Conservation (phyloP, 2,329 filamentous ascomycete species). For the Chaetomium sp. region DNA sequence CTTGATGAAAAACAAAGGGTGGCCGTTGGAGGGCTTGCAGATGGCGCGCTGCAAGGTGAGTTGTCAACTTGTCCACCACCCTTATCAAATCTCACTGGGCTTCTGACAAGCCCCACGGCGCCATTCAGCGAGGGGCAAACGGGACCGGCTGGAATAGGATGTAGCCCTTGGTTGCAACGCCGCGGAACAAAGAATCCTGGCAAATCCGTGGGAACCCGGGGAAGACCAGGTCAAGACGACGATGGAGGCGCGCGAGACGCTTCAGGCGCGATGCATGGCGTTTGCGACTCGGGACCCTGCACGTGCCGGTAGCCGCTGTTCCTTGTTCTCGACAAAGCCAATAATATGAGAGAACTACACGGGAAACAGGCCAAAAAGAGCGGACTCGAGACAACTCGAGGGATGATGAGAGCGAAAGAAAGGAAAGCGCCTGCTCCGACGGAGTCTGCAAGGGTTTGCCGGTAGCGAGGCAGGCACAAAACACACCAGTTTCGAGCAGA, state of each 20-base stretch:
- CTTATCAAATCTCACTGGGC: slow-evolving; percentile 22
- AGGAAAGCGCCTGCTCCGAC: too few relatives aligned
- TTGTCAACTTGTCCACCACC: slow-evolving; percentile 36
- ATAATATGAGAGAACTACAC: not conserved
- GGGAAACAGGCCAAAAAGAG: not conserved
- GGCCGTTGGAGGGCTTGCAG: slow-evolving; percentile 30
- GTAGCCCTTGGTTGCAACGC: too few relatives aligned
- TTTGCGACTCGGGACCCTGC: slow-evolving; percentile 5
- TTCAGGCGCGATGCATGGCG: slow-evolving; percentile 14
- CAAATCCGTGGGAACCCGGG: not conserved
- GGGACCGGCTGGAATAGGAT: slow-evolving; percentile 3
- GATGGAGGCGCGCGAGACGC: slow-evolving; percentile 14
- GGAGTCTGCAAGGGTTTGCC: not conserved
- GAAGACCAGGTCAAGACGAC: not conserved
- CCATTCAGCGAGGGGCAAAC: slow-evolving; percentile 13
- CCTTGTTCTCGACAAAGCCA: not conserved
- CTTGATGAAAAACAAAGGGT: slow-evolving; percentile 23
- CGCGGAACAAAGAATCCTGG: not conserved
- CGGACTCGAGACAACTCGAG: not conserved
- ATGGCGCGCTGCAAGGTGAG: slow-evolving; percentile 34
- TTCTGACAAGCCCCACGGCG: slow-evolving; percentile 18
- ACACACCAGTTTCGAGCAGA: not conserved
- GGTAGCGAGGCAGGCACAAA: not conserved
- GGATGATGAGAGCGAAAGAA: too few relatives aligned
- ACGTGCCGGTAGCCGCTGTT: not conserved